Conservation (phyloP, 2,329 filamentous ascomycete species). For the Colletotrichum abscissum region DNA sequence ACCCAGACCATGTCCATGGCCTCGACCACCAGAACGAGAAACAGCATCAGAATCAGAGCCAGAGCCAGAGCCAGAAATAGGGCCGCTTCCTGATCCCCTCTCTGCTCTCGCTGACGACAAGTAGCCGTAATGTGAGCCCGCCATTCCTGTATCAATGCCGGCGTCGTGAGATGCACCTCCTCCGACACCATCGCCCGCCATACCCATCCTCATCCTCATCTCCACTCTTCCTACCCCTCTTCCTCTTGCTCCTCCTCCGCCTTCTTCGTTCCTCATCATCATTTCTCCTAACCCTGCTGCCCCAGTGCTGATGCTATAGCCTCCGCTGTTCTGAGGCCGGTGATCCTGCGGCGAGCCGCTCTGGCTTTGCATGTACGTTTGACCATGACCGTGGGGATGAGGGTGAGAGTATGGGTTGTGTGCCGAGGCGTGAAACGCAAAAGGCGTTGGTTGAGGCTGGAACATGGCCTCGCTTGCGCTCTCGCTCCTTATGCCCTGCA, state of each 20-base stretch:
- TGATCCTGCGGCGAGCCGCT: neutral
- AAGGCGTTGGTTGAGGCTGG: constrained; percentile 64
- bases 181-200: neutral
- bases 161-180: neutral
- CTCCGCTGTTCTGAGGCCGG: neutral
- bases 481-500: constrained; percentile 1
- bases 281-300: neutral
- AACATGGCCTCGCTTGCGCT: constrained; percentile 56
- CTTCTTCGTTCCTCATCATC: neutral
- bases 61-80: neutral
- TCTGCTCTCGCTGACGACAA: neutral
- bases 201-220: neutral
- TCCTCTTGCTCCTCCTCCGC: neutral
- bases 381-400: neutral
- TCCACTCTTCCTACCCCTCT: neutral
- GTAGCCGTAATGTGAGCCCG: constrained; percentile 17
- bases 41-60: neutral
- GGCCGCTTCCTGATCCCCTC: neutral
- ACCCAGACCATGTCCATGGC: neutral
- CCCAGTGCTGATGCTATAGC: neutral
- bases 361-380: neutral
- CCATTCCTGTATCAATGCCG: neutral
- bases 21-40: neutral
- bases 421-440: constrained; percentile 47
- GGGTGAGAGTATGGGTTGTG: constrained; percentile 8